These are phyloP conservation scores for Ascoidea rubescens DNA, from an alignment of 805 yeast genomes.

Conservation along the genomic window DNA sequence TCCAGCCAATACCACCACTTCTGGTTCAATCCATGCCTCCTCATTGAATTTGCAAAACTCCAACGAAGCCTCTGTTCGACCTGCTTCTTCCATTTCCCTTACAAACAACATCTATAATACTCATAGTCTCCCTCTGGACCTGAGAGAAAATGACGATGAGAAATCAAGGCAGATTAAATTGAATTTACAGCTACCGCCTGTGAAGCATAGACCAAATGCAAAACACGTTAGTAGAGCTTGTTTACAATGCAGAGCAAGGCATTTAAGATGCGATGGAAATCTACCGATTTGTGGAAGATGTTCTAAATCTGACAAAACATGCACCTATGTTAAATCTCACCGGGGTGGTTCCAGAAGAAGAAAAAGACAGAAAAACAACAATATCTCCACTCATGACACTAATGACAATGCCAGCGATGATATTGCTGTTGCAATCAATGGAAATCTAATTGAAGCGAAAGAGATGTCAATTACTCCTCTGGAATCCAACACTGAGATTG, in stretches of 20 bases:
- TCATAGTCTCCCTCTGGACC: no score
- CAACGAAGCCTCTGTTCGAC: no score
- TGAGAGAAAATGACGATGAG: constrained; percentile 4
- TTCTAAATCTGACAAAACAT: constrained; percentile 18
- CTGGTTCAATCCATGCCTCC: no score
- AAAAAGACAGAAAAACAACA: constrained; percentile 18
- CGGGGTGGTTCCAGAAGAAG: constrained; percentile 41
- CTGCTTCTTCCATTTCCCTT: no score
- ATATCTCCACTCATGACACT: not conserved
- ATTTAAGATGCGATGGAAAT: constrained; percentile 35
- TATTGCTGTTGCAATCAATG: not conserved
- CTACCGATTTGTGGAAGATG: constrained; percentile 33
- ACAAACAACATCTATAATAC: no score
- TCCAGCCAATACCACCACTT: no score
- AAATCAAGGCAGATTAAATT: not conserved
- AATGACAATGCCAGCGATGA: not conserved
- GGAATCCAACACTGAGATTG: not conserved
- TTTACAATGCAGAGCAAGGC: constrained; percentile 35
- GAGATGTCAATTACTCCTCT: constrained; percentile 7
- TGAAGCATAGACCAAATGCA: constrained; percentile 9
- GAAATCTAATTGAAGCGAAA: not conserved
- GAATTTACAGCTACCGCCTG: constrained; percentile 2
- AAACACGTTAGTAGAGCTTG: constrained; percentile 36
- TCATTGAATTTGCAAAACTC: no score
- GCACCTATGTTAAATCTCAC: constrained; percentile 36